A percentile compares a stretch with the other conserved stretches of the same genome.
These are phyloP conservation scores for Neotropicomus parvogracilis DNA, from an alignment of 1,284 basidiomycete species.

Conservation along the genomic window DNA sequence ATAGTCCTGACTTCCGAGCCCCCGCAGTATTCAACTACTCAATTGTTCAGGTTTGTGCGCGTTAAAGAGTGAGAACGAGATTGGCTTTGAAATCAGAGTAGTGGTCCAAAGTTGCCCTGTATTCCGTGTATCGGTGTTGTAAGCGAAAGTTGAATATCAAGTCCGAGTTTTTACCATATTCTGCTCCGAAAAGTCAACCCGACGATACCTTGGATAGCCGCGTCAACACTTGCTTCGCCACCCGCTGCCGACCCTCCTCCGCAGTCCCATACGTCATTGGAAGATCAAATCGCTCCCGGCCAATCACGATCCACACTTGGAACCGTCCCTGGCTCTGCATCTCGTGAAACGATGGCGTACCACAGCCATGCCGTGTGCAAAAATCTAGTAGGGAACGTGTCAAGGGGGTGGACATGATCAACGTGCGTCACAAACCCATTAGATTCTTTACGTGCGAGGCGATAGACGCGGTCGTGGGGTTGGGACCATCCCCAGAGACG, in stretches of 20 bases:
- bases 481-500: not conserved
- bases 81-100: too few species aligned
- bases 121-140: too few species aligned
- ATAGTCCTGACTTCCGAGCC: too few species aligned
- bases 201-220: too few species aligned
- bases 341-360: conserved; percentile 35
- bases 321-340: conserved; percentile 25
- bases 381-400: conserved; percentile 27
- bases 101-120: too few species aligned
- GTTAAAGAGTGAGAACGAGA: too few species aligned
- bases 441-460: conserved; percentile 29
- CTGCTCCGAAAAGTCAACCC: too few species aligned
- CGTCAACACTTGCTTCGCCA: conserved; percentile 40
- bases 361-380: conserved; percentile 27
- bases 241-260: conserved; percentile 37
- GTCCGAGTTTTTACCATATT: too few species aligned
- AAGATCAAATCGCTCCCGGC: conserved; percentile 40
- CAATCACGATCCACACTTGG: conserved; percentile 44
- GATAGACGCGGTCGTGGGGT: not conserved
- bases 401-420: too few species aligned
- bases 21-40: too few species aligned
- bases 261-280: conserved; percentile 33
- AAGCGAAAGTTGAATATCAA: too few species aligned
- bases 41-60: too few species aligned
- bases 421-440: conserved; percentile 19